phyloP scores from a whole-genome alignment of 805 yeast species.

The Saccharomycopsis javanensis region DNA sequence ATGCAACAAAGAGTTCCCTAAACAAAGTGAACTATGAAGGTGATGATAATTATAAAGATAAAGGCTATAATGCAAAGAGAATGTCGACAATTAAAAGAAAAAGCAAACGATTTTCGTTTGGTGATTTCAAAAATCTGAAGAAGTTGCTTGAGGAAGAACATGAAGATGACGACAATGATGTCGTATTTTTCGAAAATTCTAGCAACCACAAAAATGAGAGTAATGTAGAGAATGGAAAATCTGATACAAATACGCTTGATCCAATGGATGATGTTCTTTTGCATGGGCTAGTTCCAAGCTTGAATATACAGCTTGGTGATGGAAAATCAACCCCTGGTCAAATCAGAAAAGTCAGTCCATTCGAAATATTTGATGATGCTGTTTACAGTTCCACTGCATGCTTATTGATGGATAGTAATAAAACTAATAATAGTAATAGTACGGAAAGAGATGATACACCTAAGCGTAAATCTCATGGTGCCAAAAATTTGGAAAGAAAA shows the following conservation, averaged over 20 bases:
- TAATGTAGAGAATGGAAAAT: background rate
- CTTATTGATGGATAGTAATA: constrained; percentile 2
- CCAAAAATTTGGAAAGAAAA: background rate
- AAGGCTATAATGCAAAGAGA: background rate
- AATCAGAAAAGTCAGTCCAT: constrained; percentile 40
- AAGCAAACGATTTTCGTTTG: background rate
- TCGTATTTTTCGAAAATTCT: background rate
- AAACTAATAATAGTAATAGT: background rate
- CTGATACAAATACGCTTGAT: background rate
- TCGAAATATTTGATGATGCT: constrained; percentile 59
- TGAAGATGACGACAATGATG: background rate
- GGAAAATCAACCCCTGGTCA: background rate
- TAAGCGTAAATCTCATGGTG: background rate
- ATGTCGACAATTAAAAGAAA: background rate
- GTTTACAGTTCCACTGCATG: constrained; percentile 29
- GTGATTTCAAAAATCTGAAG: background rate
- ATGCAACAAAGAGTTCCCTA: background rate
- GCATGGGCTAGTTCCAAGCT: constrained; percentile 10
- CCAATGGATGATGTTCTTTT: constrained; percentile 3
- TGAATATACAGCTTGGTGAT: background rate
- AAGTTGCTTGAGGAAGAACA: background rate
- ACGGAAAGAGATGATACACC: background rate
- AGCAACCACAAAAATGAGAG: background rate
- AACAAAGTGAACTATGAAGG: background rate
- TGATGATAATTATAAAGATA: background rate